Conservation (phyloP, 495 filamentous ascomycete species). For the Daldinia childiae region DNA sequence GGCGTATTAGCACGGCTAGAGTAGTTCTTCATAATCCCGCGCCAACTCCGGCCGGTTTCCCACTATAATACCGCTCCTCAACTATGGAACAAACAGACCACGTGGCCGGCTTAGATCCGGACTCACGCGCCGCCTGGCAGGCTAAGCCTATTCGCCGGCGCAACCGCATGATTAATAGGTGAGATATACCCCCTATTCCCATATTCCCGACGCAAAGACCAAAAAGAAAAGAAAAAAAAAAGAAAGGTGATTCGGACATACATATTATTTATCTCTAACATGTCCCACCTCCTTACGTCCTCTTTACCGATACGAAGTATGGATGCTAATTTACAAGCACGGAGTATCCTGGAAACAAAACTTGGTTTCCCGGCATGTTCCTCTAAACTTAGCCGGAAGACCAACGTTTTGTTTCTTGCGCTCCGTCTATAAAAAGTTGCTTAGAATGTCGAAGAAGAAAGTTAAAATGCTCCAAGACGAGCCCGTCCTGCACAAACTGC, state of each 20-base stretch:
- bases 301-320: slow-evolving; percentile 2
- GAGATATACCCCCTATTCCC: slow-evolving; percentile 24
- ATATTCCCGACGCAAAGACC: neutral
- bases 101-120: slow-evolving; percentile 42
- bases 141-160: slow-evolving; percentile 65
- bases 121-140: slow-evolving; percentile 37
- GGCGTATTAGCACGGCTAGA: slow-evolving; percentile 28
- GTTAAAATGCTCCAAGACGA: slow-evolving; percentile 79
- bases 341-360: slow-evolving; percentile 32
- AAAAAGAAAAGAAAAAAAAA: neutral
- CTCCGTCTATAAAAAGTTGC: slow-evolving; percentile 52
- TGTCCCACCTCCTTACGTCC: slow-evolving; percentile 1
- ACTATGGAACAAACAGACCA: slow-evolving; percentile 39
- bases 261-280: slow-evolving; percentile 9
- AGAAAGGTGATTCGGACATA: neutral
- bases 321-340: slow-evolving; percentile 28
- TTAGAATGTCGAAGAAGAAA: slow-evolving; percentile 78
- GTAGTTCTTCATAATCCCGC: slow-evolving; percentile 13
- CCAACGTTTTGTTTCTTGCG: slow-evolving; percentile 64
- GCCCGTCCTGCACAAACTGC: slow-evolving; percentile 75
- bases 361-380: slow-evolving; percentile 19
- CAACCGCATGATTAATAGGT: slow-evolving; percentile 71
- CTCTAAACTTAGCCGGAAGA: slow-evolving; percentile 45
- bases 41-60: slow-evolving; percentile 8
- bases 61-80: slow-evolving; percentile 4